Conservation (phyloP, 192 early-diverging fungal species). For the Phlyctochytrium arcticum region DNA sequence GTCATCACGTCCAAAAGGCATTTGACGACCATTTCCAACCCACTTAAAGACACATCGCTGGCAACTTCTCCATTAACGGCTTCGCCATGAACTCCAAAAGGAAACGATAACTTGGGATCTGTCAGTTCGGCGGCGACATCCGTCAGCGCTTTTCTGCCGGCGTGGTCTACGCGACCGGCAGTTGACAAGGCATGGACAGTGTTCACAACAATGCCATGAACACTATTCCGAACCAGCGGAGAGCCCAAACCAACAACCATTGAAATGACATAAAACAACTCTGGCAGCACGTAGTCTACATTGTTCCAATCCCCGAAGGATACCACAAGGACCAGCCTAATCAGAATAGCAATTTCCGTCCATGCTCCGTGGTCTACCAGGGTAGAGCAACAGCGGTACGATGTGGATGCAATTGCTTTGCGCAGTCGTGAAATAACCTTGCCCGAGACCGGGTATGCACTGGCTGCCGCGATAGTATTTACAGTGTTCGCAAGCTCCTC, state of each 20-base stretch:
- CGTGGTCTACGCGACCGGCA: conserved; percentile 51
- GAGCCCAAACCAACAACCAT: conserved; percentile 82
- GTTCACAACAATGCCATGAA: conserved; percentile 93
- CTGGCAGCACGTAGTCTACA: conserved; percentile 71
- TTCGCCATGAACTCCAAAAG: conserved; percentile 64
- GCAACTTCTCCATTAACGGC: conserved; percentile 10
- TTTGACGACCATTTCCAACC: conserved; percentile 55
- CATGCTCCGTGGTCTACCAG: conserved; percentile 81
- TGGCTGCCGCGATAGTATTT: conserved; percentile 73
- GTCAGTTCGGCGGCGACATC: conserved; percentile 70
- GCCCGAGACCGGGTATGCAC: conserved; percentile 61
- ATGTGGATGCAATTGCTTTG: conserved; percentile 78
- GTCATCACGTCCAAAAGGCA: conserved; percentile 59
- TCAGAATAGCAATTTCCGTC: conserved; percentile 88
- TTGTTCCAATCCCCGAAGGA: conserved; percentile 74
- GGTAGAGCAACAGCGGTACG: conserved; percentile 62
- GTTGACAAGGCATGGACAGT: conserved; percentile 81
- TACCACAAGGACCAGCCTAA: conserved; percentile 83
- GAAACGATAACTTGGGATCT: conserved; percentile 71
- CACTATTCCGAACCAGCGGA: conserved; percentile 76
- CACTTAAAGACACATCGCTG: conserved; percentile 22
- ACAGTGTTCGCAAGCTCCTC: conserved; percentile 86
- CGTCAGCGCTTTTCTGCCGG: conserved; percentile 52
- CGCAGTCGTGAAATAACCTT: conserved; percentile 78
- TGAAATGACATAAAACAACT: conserved; percentile 80